Base-by-base conservation (phyloP, 352 stramenopile species). In the Paralagenidium karlingii region DNA sequence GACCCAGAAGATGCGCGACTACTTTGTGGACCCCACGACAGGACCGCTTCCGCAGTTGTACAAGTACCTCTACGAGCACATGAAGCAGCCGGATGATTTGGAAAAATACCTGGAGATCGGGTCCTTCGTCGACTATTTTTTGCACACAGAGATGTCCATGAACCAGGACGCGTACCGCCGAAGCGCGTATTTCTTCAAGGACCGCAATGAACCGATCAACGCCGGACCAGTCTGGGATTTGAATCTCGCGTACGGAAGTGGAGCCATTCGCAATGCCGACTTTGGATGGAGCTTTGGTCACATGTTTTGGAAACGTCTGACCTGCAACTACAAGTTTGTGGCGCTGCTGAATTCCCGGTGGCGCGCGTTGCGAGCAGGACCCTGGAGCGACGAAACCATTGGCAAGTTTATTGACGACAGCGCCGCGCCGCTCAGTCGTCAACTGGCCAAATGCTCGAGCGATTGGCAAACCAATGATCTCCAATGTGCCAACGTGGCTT, bases 131-230 rank as follows among this genome's bases (percentile, higher is more conserved):
- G 74, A 87, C 43, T 84, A 87, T 37, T 51, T 87, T 30, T 46
- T 87, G 42, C 74, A 87, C 62, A 87, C 74, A 1, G 74, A 87
- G 55, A 78, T 82, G 68, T 84, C 69, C 13, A 57, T 84, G 33
- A 87, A 87, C 44, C 66, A 82, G 12, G 74, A 87, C 41, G 69
- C 74, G 2, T 87, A 87, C 44, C 59, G 68, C 8, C 68, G 68
- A n/a, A 84, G 69, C 45, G 79, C 69, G 25, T 87, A 73, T 49
- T 87, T 73, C 57, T 78, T 81, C 47, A 86, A 86, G 43, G 73
- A 86, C 50, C 64, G 73, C 8, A 50, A 68, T 15, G 63, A 82
- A 39, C 55, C 74, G 3, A 84, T 87, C 43, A 83, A 87, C 38
- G 74, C 74, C 3, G 74, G 74, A 3, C 74, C 74, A 0, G 70